Base-by-base conservation (phyloP, 2,329 filamentous ascomycete genomes). In the Penicillium sp. region DNA sequence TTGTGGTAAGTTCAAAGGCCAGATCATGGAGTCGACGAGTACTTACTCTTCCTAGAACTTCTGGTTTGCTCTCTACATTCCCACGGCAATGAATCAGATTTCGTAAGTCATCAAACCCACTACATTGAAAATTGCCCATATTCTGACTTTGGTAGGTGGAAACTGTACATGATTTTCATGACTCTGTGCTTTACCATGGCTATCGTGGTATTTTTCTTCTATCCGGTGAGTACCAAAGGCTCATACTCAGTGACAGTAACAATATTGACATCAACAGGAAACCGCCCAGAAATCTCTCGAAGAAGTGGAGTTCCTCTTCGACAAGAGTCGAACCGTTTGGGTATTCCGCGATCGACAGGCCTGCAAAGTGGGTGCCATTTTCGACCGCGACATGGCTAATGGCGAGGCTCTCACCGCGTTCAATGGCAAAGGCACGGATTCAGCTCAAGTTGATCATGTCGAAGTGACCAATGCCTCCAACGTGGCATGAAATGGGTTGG, bases 321-420 rank as follows among this genome's bases (percentile, higher is more conserved):
- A 48, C 1, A 57, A 58, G 39, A 49, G 52, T 7, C 42, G 60
- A 6, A 58, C 47, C 1, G n/a, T 47, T 13, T 61, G 58, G 54
- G 57, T 62, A 4, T 58, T 59, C 33, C 40, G 37, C 18, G 60
- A 62, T 28, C 47, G 46, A 1, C 38, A 55, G 25, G 60, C 60
- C 6, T 55, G 50, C 3, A 54, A 58, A 38, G 52, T 63, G 12
- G 60, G 60, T 1, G 58, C 58, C 1, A 53, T 63, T 9, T 58
- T 63, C 43, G 59, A 63, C n/a, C 54, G 59, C 15, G 56, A 60
- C 9, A 51, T 58, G 49, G 50, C 55, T 25, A 50, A 53, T 37
- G 61, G 60, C 1, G 58, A 63, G 42, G 56, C 59, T 4, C 49
- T 75, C 64, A 61, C 53, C 8, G 47, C 47, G 3, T 77, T 77